A percentile compares a stretch with the other conserved stretches of the same genome.
phyloP scores from a whole-genome alignment of 176 grass and related monocot species.

The Lolium perenne region DNA sequence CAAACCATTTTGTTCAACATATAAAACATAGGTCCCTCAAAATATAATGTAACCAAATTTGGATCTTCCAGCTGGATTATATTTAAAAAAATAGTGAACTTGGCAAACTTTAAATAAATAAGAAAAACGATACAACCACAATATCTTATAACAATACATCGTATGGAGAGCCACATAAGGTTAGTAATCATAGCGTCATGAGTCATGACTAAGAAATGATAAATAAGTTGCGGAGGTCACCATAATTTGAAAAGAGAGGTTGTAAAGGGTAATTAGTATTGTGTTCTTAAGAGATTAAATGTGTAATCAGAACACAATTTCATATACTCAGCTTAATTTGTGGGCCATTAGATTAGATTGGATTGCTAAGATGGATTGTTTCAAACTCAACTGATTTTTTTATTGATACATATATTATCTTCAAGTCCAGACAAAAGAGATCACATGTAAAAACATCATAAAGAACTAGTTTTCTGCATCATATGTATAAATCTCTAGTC shows the following conservation, averaged over 20 bases:
- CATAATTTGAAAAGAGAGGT: neutral
- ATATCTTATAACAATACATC: slow-evolving; percentile 14
- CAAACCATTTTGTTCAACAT: neutral
- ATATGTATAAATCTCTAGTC: neutral
- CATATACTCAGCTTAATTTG: slow-evolving; percentile 7
- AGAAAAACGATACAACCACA: slow-evolving; percentile 5
- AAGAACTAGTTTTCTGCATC: neutral
- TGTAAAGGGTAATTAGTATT: neutral
- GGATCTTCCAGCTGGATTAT: neutral
- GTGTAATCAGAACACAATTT: neutral
- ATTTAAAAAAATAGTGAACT: neutral
- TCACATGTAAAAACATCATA: neutral
- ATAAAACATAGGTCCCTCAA: neutral
- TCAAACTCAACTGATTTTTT: slow-evolving; percentile 7
- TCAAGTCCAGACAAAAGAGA: neutral
- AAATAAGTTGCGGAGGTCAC: neutral
- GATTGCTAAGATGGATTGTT: slow-evolving; percentile 7
- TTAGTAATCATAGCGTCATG: slow-evolving; percentile 3
- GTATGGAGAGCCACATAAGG: neutral
- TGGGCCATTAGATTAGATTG: neutral
- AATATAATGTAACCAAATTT: neutral
- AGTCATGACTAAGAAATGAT: slow-evolving; percentile 5
- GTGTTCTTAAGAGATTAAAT: neutral
- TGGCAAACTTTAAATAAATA: neutral
- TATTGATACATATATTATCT: slow-evolving; percentile 11